Evolutionary conservation across 1,139 yeast genomes (phyloP), one percentile per base, ranked within the genome.

Genomic region (Saccharomycopsis crataegensis): DNA sequence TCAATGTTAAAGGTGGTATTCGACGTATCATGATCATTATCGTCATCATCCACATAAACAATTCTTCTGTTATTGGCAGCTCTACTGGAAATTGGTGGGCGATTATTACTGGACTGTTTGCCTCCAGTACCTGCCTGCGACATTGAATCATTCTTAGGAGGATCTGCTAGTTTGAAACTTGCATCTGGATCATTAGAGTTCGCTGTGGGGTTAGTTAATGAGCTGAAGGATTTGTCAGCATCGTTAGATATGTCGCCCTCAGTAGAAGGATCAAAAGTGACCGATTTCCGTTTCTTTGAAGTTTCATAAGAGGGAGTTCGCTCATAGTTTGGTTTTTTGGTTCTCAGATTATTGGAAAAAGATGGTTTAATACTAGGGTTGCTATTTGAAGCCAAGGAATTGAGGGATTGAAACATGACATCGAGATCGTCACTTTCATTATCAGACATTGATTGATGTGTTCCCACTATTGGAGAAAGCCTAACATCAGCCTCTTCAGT

Each of bases 21-120:
- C 5, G n/a, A 16, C 12, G 49, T 8, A 3, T 11, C 31, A 33
- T 57, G 55, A 22, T 58, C 53, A 22, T 58, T 59, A 43, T 59
- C 61, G 14, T 54, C 56, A 14, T 49, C 51, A 28, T 64, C 69
- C 41, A 67, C 56, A 6, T 65, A 61, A 14, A 64, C 62, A 4
- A 67, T 70, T 47, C 66, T 64, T 53, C 71, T 59, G 49, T 67
- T 61, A 12, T 55, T 49, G 8, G 64, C 61, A 8, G 57, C 60
- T 16, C 65, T 63, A 3, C 62, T 59, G 31, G 50, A 58, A 12
- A 45, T 42, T 4, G 56, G 41, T 16, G 53, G 49, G 34, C 55
- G 22, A 12, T 41, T 38, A 41, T 9, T 38, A 32, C 16, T 28
- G 12, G 34, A 4, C 12, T 9, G 17, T 5, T 38, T 22, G n/a